Conservation (phyloP, 768 basidiomycete genomes). For the Chiua virens region DNA sequence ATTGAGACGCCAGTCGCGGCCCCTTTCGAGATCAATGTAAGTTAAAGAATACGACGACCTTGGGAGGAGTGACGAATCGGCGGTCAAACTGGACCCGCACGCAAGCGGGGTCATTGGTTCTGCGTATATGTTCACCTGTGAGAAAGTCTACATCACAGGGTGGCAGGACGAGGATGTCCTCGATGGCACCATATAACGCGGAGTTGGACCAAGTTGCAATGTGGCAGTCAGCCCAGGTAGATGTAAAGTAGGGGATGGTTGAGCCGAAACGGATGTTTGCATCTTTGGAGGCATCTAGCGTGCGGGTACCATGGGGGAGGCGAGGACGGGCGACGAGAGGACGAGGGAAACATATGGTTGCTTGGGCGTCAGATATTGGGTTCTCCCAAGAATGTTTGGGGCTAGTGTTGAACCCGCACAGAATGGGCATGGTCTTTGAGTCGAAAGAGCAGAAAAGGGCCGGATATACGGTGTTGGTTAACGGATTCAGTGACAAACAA, state of each 20-base stretch:
- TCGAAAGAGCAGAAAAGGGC: too few species aligned
- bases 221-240: conserved; percentile 6
- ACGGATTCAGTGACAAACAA: too few species aligned
- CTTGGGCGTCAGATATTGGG: conserved; percentile 7
- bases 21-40: conserved; percentile 8
- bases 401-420: conserved; percentile 13
- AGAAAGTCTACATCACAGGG: conserved; percentile 14
- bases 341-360: conserved; percentile 11
- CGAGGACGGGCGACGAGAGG: conserved; percentile 16
- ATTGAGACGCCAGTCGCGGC: conserved; percentile 7
- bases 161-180: conserved; percentile 3
- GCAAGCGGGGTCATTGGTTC: not conserved
- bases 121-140: conserved; percentile 9
- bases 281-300: conserved; percentile 2
- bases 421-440: conserved; percentile 8
- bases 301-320: conserved; percentile 13
- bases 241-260: conserved; percentile 1
- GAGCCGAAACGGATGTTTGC: conserved; percentile 14
- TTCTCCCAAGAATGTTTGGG: not conserved
- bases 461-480: too few species aligned
- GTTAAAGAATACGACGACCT: conserved; percentile 15
- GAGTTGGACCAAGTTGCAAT: not conserved
- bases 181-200: not conserved
- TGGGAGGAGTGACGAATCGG: conserved; percentile 14
- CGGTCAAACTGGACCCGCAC: conserved; percentile 12